Base-by-base conservation (phyloP, 129 eudicot species). In the Rutidosis leptorrhynchoides region DNA sequence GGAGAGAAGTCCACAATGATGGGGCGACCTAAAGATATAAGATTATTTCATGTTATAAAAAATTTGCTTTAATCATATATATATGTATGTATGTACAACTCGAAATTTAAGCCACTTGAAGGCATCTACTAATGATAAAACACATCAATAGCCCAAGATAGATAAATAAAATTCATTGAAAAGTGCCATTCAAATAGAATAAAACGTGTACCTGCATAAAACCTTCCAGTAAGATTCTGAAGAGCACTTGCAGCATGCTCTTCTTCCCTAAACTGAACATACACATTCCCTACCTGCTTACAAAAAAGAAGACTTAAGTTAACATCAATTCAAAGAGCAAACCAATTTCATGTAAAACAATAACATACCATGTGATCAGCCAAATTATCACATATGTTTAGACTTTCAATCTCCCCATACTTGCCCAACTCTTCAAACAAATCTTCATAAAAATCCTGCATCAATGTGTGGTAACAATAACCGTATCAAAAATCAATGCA, bases 1-100 rank as follows among this genome's bases (percentile, higher is more conserved):
- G 97, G 97, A 24, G 97, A 90, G 81, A 87, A 90, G 80, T 90
- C 97, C 64, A 90, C 97, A 80, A 90, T 90, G 65, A 90, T 90
- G 17, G 97, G 97, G 27, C 95, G 89, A 21, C 97, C 97, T 90
- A 55, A 29, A 37, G 8, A 35, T 45, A 43, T 37, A 19, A 74
- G 24, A 68, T 30, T 49, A 32, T 23, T 60, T 67, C 5, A 67
- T 17, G 59, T 57, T 65, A 65, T 5, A 64, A 27, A 17, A 53
- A 73, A 26, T 30, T 26, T 3, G n/a, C 28, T 43, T 28, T 40
- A 26, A 35, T 21, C 29, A 20, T 19, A 63, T 64, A 26, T 17
- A 21, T 32, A 17, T 2, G 14, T 19, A 63, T 64, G 19, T 17
- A 21, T 32, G 25, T 2, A 22, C 27, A 22, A n/a, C 53, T 22